Conservation (phyloP, 345 rosid species). For the Nephelium lappaceum region DNA sequence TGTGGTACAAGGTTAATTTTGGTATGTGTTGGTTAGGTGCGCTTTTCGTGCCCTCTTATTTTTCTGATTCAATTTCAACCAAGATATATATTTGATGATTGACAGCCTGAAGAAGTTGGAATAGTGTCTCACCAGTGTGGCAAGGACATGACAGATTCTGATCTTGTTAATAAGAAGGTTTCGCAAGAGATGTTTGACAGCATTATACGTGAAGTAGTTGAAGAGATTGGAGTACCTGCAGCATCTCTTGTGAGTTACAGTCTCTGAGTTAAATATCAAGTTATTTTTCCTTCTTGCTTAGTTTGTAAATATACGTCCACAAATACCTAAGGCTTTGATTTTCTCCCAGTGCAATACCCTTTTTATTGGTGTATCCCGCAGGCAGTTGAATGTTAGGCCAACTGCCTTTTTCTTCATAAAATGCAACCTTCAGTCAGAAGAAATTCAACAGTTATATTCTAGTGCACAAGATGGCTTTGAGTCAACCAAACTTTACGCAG, state of each 20-base stretch:
- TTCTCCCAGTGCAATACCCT: slow-evolving; percentile 58
- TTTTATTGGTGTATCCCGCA: slow-evolving; percentile 75
- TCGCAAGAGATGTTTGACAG: slow-evolving; percentile 81
- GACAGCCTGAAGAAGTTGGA: slow-evolving; percentile 73
- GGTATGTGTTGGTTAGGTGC: not conserved
- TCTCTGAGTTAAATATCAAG: slow-evolving; percentile 9
- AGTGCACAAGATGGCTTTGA: slow-evolving; percentile 87
- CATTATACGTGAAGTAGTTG: slow-evolving; percentile 74
- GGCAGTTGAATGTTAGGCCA: slow-evolving; percentile 80
- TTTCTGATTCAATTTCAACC: not conserved
- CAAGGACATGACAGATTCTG: slow-evolving; percentile 27
- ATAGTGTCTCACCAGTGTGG: slow-evolving; percentile 40
- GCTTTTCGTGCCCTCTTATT: not conserved
- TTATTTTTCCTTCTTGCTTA: slow-evolving; percentile 8
- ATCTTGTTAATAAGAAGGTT: slow-evolving; percentile 50
- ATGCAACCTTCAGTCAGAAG: slow-evolving; percentile 69
- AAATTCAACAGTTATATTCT: slow-evolving; percentile 63
- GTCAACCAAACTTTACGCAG: slow-evolving; percentile 77
- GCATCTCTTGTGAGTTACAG: slow-evolving; percentile 62
- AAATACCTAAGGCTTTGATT: slow-evolving; percentile 1
- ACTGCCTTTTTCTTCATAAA: slow-evolving; percentile 80
- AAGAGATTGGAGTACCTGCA: slow-evolving; percentile 88
- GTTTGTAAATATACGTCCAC: not conserved
- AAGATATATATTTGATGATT: slow-evolving; percentile 18
- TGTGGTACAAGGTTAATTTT: not conserved